Conservation (phyloP, 139 green algal species). For the Chlamydomonas schloesseri region DNA sequence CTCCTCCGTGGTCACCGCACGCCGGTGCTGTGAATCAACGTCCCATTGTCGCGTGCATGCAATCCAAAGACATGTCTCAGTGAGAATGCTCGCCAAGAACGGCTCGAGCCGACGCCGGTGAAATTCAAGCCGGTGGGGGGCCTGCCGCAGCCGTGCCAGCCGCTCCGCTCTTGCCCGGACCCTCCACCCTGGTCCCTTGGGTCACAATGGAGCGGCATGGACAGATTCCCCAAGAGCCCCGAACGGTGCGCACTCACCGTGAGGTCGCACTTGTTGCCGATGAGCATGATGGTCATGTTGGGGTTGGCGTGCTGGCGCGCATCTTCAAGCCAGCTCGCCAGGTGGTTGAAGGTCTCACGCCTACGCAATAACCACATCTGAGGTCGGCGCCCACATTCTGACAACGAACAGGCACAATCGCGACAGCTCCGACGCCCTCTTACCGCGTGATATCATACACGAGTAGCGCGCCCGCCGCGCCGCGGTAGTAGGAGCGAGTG, state of each 20-base stretch:
- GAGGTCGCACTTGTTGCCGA: constrained; percentile 99
- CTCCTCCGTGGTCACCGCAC: constrained; percentile 96
- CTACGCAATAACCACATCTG: constrained; percentile 51
- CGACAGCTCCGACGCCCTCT: neutral
- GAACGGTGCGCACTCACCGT: constrained; percentile 59
- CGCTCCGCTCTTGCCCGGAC: too few species aligned
- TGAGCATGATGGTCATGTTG: constrained; percentile 99
- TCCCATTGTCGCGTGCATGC: too few species aligned
- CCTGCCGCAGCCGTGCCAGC: neutral
- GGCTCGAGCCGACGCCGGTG: too few species aligned
- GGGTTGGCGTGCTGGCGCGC: constrained; percentile 98
- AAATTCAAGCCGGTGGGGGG: too few species aligned
- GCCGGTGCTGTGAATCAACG: constrained; percentile 75
- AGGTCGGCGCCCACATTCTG: too few species aligned
- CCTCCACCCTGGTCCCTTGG: too few species aligned
- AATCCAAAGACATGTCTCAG: too few species aligned
- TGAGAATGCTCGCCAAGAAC: too few species aligned
- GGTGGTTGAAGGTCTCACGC: constrained; percentile 98
- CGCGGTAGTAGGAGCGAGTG: constrained; percentile 98
- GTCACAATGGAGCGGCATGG: too few species aligned
- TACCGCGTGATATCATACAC: constrained; percentile 98
- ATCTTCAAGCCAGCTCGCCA: constrained; percentile 98
- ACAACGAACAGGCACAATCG: neutral
- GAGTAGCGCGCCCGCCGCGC: constrained; percentile 97
- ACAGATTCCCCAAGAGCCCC: too few species aligned